phyloP scores from a whole-genome alignment of 2,329 filamentous ascomycete genomes.

The Pestalotiopsis fici region DNA sequence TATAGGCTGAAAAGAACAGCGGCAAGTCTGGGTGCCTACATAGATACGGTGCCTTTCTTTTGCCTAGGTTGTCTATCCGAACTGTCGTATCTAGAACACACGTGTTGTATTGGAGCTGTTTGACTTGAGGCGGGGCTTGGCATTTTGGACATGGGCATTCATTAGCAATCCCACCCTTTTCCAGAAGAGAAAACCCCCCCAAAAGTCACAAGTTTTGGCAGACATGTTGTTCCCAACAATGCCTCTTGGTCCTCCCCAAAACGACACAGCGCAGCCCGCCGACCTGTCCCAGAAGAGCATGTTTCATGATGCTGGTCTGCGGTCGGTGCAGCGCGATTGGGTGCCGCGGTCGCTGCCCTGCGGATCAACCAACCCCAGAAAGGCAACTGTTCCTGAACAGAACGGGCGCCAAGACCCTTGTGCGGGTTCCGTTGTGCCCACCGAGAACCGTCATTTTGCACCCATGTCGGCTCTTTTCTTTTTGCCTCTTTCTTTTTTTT shows the following conservation, averaged over 20 bases:
- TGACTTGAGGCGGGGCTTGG: background rate
- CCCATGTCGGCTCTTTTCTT: background rate
- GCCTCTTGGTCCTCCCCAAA: background rate
- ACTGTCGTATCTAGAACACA: background rate
- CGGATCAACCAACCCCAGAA: background rate
- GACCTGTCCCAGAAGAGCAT: background rate
- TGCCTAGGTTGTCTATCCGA: too few species aligned
- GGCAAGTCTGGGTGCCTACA: background rate
- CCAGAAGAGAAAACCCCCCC: too few species aligned
- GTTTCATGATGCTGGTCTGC: background rate
- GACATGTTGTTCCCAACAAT: background rate
- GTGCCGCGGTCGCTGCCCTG: background rate
- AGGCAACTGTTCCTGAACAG: conserved; percentile 1
- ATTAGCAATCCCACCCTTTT: background rate
- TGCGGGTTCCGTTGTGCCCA: background rate
- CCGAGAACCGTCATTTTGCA: background rate
- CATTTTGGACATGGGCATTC: background rate
- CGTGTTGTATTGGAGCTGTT: background rate
- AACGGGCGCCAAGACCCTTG: background rate
- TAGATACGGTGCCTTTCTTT: background rate
- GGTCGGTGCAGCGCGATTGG: background rate
- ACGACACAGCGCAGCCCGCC: background rate
- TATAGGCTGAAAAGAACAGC: background rate
- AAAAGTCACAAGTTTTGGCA: too few species aligned
- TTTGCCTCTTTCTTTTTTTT: background rate